Evolutionary conservation across 1,284 basidiomycete species (phyloP).

Genomic region (Marasmius oreades): DNA sequence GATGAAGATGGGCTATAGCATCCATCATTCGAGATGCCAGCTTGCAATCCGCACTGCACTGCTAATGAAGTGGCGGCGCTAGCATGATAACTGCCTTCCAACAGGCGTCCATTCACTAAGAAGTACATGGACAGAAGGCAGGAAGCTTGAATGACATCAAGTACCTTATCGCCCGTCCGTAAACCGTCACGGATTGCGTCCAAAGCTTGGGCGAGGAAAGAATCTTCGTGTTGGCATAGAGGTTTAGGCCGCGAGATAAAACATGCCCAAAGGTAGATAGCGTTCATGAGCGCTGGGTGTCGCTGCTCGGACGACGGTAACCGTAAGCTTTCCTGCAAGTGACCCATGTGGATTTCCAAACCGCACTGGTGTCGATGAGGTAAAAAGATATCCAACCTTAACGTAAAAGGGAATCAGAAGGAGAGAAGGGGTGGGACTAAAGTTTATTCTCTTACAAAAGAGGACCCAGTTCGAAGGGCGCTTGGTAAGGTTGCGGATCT

Average conservation of each 20-base stretch:
- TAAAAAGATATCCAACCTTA: conserved; percentile 67
- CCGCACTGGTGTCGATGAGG: conserved; percentile 75
- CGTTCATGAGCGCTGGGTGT: conserved; percentile 71
- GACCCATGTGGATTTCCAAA: conserved; percentile 61
- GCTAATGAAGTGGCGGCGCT: conserved; percentile 65
- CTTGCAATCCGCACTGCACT: conserved; percentile 64
- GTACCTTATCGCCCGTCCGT: conserved; percentile 44
- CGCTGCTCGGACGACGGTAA: conserved; percentile 52
- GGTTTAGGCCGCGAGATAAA: conserved; percentile 69
- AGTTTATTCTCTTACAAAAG: conserved; percentile 53
- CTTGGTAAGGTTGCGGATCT: conserved; percentile 45
- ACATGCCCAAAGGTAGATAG: conserved; percentile 78
- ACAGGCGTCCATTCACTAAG: conserved; percentile 63
- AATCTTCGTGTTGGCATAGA: conserved; percentile 62
- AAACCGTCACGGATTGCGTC: conserved; percentile 59
- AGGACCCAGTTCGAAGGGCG: conserved; percentile 58
- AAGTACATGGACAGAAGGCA: conserved; percentile 73
- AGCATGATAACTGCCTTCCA: conserved; percentile 72
- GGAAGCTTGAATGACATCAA: conserved; percentile 72
- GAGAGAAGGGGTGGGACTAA: conserved; percentile 12
- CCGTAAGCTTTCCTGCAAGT: conserved; percentile 54
- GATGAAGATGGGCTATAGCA: conserved; percentile 30
- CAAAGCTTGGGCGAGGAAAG: conserved; percentile 60
- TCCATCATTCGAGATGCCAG: conserved; percentile 35
- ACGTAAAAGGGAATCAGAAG: conserved; percentile 14